These are phyloP conservation scores for Delphinella strobiligena DNA, from an alignment of 2,329 filamentous ascomycete species.

Conservation along the genomic window DNA sequence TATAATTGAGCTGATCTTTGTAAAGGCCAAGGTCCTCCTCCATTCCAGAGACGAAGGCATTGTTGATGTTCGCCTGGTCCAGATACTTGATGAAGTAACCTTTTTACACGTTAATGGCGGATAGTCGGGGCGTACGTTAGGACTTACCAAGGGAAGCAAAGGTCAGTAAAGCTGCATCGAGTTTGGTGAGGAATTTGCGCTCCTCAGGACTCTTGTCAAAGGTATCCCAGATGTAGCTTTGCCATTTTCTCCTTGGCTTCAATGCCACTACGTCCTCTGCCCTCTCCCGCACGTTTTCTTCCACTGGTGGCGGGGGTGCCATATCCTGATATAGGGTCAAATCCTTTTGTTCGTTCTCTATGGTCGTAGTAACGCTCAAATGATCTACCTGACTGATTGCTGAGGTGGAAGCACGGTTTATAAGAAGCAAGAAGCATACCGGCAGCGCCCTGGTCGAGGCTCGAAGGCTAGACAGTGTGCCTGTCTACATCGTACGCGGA, in stretches of 20 bases:
- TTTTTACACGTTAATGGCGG: constrained; percentile 11
- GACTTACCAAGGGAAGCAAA: constrained; percentile 32
- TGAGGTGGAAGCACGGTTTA: too few relatives aligned
- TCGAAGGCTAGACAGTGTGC: too few relatives aligned
- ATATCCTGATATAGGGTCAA: too few relatives aligned
- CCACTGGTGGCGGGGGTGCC: neutral
- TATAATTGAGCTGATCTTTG: constrained; percentile 44
- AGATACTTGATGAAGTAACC: constrained; percentile 42
- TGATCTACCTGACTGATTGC: too few relatives aligned
- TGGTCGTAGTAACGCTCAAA: too few relatives aligned
- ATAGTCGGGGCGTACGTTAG: neutral
- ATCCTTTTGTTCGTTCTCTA: too few relatives aligned
- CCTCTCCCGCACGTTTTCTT: neutral
- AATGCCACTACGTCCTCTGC: constrained; percentile 10
- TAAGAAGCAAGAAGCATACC: too few relatives aligned
- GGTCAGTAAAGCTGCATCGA: constrained; percentile 36
- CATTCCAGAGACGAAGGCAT: constrained; percentile 21
- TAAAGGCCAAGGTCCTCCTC: constrained; percentile 42
- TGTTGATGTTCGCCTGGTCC: constrained; percentile 30
- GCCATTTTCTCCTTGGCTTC: constrained; percentile 27
- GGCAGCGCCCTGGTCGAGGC: too few relatives aligned
- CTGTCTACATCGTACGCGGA: too few relatives aligned
- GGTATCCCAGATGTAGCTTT: constrained; percentile 41
- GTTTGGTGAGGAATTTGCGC: constrained; percentile 36
- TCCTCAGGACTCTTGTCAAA: constrained; percentile 41